Evolutionary conservation across 148 eudicot genomes (phyloP).

Genomic region (Camellia granthamiana): DNA sequence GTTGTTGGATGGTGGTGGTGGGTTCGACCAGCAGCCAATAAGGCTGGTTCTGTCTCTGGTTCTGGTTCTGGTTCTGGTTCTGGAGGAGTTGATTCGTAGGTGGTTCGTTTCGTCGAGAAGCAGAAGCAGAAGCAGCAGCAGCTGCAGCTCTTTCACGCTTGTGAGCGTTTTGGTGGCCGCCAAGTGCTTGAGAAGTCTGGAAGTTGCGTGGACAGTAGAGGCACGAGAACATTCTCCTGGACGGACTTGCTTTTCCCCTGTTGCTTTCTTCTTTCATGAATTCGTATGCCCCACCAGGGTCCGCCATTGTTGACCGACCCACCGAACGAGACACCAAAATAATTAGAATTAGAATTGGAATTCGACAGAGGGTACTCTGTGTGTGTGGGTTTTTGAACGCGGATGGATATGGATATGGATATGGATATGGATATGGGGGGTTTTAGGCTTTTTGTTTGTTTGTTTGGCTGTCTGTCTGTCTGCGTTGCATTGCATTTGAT

Average conservation of each 20-base stretch:
- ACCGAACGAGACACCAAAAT: too few species aligned
- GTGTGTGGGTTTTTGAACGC: too few species aligned
- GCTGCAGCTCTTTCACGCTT: conserved; percentile 52
- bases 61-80: neutral
- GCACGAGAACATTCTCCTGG: conserved; percentile 31
- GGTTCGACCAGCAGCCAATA: neutral
- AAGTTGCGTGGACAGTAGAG: conserved; percentile 45
- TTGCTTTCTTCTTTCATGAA: neutral
- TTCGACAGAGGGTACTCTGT: too few species aligned
- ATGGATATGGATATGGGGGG: neutral
- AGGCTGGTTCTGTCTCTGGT: too few species aligned
- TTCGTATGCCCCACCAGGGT: neutral
- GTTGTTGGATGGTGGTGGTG: neutral
- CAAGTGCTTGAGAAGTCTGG: conserved; percentile 52
- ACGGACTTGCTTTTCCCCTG: neutral
- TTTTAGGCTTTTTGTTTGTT: neutral
- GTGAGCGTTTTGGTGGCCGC: conserved; percentile 58
- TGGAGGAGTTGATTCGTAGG: neutral
- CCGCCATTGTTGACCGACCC: conserved; percentile 7
- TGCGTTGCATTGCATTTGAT: neutral
- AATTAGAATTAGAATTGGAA: too few species aligned
- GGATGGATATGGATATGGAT: too few species aligned
- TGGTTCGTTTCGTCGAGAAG: too few species aligned
- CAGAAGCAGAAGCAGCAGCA: conserved; percentile 14
- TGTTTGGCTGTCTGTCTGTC: too few species aligned